phyloP scores from a whole-genome alignment of 1,139 yeast species.

The Zygoascus meyerae region DNA sequence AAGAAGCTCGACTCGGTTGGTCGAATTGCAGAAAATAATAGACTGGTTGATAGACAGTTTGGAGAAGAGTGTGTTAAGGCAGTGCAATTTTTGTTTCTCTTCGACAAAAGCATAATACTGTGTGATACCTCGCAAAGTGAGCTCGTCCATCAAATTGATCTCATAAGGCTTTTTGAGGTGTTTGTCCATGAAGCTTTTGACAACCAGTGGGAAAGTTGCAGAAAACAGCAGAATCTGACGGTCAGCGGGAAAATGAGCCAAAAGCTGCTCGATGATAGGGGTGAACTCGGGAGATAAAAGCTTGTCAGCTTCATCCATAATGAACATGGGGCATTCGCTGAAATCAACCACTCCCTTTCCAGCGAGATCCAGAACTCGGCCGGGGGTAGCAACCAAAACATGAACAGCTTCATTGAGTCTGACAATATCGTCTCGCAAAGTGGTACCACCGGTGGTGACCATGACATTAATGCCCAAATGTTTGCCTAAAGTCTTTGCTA shows the following conservation, averaged over 20 bases:
- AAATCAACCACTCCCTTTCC: constrained; percentile 83
- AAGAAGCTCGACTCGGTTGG: constrained; percentile 89
- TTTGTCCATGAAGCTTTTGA: constrained; percentile 85
- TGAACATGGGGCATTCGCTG: constrained; percentile 78
- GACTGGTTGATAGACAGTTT: constrained; percentile 94
- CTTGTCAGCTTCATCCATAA: constrained; percentile 99
- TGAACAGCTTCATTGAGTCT: constrained; percentile 91
- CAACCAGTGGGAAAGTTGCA: constrained; percentile 95
- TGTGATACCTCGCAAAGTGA: constrained; percentile 91
- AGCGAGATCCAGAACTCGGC: constrained; percentile 93
- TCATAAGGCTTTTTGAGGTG: constrained; percentile 91
- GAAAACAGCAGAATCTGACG: constrained; percentile 87
- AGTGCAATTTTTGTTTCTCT: constrained; percentile 91
- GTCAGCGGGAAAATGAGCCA: constrained; percentile 68
- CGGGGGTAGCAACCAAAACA: constrained; percentile 90
- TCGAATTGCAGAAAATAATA: constrained; percentile 93
- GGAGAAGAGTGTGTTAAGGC: constrained; percentile 89
- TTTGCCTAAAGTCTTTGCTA: constrained; percentile 93
- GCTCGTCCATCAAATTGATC: constrained; percentile 95
- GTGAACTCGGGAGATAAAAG: constrained; percentile 90
- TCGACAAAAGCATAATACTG: constrained; percentile 97
- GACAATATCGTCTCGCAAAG: constrained; percentile 86
- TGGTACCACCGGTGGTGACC: constrained; percentile 99
- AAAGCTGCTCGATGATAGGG: constrained; percentile 79
- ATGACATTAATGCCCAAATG: constrained; percentile 89